Percentiles rank a stretch among this genome's conserved stretches.
Conservation (phyloP, 148 eudicot species). For the Rhododendron simsii region DNA sequence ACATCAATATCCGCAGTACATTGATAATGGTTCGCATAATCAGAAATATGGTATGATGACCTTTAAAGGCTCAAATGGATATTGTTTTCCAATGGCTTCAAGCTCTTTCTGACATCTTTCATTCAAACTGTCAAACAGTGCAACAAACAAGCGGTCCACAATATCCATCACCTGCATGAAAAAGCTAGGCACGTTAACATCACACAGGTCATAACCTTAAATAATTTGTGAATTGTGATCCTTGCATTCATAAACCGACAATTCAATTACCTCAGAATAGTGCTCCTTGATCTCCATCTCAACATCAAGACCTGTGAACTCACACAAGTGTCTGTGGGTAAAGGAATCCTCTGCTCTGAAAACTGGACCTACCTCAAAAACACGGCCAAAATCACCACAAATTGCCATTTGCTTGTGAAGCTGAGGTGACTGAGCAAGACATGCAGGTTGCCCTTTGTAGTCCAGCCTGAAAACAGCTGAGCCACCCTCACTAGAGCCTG, state of each 20-base stretch:
- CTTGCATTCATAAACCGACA: neutral
- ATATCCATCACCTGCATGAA: constrained; percentile 85
- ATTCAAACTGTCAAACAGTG: constrained; percentile 71
- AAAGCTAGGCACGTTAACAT: neutral
- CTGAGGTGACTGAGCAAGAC: constrained; percentile 96
- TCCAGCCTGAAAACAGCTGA: constrained; percentile 85
- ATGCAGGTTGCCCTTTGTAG: constrained; percentile 91
- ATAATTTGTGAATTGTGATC: neutral
- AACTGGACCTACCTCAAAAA: constrained; percentile 89
- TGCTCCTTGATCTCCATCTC: constrained; percentile 95
- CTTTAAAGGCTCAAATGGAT: constrained; percentile 71
- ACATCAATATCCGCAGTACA: neutral
- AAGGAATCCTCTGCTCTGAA: constrained; percentile 94
- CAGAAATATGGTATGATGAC: constrained; percentile 18
- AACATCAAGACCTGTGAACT: constrained; percentile 92
- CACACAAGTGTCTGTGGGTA: constrained; percentile 90
- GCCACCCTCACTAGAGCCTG: constrained; percentile 96
- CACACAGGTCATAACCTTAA: neutral
- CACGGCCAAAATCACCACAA: constrained; percentile 82
- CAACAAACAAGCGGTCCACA: constrained; percentile 72
- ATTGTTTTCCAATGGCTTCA: constrained; percentile 74
- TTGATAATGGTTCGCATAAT: neutral
- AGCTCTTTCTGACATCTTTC: constrained; percentile 60
- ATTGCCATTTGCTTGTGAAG: constrained; percentile 96
- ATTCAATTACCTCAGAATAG: constrained; percentile 71